Percentiles rank a stretch among this genome's conserved stretches.
phyloP scores from a whole-genome alignment of 768 basidiomycete species.

The Coprinopsis cinerea region DNA sequence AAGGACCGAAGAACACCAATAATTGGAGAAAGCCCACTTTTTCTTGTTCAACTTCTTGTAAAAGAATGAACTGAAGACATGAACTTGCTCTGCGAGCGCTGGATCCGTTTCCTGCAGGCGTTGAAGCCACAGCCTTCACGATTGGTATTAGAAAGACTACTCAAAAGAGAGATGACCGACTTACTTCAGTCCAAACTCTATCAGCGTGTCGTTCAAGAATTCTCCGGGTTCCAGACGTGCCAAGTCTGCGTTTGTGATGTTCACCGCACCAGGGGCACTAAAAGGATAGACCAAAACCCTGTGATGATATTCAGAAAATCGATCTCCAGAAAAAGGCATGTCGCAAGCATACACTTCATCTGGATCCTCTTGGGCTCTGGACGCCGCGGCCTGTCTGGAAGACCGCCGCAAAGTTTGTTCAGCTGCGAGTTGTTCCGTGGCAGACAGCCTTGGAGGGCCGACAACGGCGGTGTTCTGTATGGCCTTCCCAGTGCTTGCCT shows the following conservation, averaged over 20 bases:
- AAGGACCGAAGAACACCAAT: background rate
- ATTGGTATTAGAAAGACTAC: too few species aligned
- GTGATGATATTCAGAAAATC: constrained; percentile 3
- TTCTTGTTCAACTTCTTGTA: constrained; percentile 87
- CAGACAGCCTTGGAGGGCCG: background rate
- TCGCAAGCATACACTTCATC: constrained; percentile 53
- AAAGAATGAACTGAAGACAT: constrained; percentile 97
- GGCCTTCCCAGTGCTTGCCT: too few species aligned
- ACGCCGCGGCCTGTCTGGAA: constrained; percentile 14
- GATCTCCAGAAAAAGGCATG: background rate
- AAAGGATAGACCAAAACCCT: constrained; percentile 79
- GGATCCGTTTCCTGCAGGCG: constrained; percentile 51
- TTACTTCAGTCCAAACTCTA: constrained; percentile 93
- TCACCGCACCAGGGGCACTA: constrained; percentile 65
- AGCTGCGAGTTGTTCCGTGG: constrained; percentile 18
- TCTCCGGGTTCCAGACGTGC: constrained; percentile 70
- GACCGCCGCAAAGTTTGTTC: constrained; percentile 29
- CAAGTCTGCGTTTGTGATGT: constrained; percentile 75
- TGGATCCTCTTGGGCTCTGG: constrained; percentile 31
- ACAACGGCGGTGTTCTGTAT: background rate
- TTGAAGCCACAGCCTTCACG: constrained; percentile 73
- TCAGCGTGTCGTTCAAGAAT: constrained; percentile 93
- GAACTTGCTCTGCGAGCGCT: constrained; percentile 62
- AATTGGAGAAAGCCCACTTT: constrained; percentile 34
- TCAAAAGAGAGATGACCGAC: constrained; percentile 25